Base-by-base conservation (phyloP, 2,329 filamentous ascomycete species). In the Penicillium sumatraense region DNA sequence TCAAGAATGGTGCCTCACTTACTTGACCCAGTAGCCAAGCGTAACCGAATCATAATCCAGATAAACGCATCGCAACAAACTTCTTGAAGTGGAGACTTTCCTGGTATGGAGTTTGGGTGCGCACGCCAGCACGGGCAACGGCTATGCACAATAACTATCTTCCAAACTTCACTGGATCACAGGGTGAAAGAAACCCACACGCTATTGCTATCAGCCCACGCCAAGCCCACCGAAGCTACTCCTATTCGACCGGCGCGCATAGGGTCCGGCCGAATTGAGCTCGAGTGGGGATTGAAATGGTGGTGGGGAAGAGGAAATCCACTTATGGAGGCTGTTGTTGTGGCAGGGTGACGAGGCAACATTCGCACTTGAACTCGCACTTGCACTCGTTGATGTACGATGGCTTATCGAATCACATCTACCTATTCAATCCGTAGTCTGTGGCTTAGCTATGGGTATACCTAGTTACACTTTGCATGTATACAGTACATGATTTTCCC, bases 251-350 rank as follows among this genome's bases (percentile, higher is more conserved):
- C 42, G 49, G 49, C 11, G 7, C 38, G 35, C 20, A 29, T 49
- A 54, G 47, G 49, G 53, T 47, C 51, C 42, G 51, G 44, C 44
- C 50, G 36, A 42, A 55, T 26, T 26, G n/a, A 56, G 41, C 41
- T 46, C 29, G 16, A 21, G 41, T 47, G 38, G 50, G 24, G 45
- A 18, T 10, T 5, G 5, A 2, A 23, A 16, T 13, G 24, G n/a
- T 23, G 24, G 44, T 26, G 24, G 44, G 26, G 42, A n/a, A 38
- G 18, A 35, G 6, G 2, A 23, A 21, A 40, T 40, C 36, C 36
- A 23, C 36, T 23, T 13, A 16, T 13, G 8, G 20, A 29, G 42
- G 21, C 21, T 29, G 24, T 27, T 26, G 40, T 24, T 46, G 42
- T 31, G 42, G 42, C 26, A 46, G 42, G 42, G 42, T 46, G 42